A percentile compares a stretch with the other conserved stretches of the same genome.
Evolutionary conservation across 1,139 yeast genomes (phyloP).

Genomic region (Pneumocystis oryctolagi): DNA sequence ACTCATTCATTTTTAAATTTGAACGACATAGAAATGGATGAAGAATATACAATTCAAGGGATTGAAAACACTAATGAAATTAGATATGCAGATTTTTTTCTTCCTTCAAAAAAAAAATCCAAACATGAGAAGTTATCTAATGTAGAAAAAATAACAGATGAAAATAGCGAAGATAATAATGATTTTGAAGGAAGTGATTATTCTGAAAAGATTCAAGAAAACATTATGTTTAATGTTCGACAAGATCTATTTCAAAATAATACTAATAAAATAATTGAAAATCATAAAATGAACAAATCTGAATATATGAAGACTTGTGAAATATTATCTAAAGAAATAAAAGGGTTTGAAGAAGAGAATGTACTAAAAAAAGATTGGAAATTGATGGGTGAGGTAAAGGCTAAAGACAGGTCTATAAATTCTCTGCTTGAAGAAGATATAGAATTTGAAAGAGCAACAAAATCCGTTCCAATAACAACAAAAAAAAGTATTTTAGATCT

Average conservation of each 20-base stretch:
- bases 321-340: conserved; percentile 61
- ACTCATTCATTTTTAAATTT: conserved; percentile 10
- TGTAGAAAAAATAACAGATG: not conserved
- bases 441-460: conserved; percentile 59
- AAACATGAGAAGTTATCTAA: conserved; percentile 9
- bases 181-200: conserved; percentile 19
- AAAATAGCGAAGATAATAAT: conserved; percentile 9
- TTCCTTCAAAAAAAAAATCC: conserved; percentile 21
- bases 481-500: conserved; percentile 70
- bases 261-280: conserved; percentile 22
- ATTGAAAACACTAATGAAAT: conserved; percentile 20
- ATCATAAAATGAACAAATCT: conserved; percentile 32
- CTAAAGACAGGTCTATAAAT: conserved; percentile 69
- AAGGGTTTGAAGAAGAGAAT: conserved; percentile 66
- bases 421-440: conserved; percentile 56
- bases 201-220: conserved; percentile 33
- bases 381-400: conserved; percentile 78
- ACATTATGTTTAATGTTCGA: conserved; percentile 41
- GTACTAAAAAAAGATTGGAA: conserved; percentile 90
- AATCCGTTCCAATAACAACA: conserved; percentile 86
- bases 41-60: conserved; percentile 15
- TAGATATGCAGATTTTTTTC: conserved; percentile 29
- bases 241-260: conserved; percentile 39
- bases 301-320: conserved; percentile 74
- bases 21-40: conserved; percentile 16